These are phyloP conservation scores for Tricholoma sp. DNA, from an alignment of 768 basidiomycete genomes.

Conservation along the genomic window DNA sequence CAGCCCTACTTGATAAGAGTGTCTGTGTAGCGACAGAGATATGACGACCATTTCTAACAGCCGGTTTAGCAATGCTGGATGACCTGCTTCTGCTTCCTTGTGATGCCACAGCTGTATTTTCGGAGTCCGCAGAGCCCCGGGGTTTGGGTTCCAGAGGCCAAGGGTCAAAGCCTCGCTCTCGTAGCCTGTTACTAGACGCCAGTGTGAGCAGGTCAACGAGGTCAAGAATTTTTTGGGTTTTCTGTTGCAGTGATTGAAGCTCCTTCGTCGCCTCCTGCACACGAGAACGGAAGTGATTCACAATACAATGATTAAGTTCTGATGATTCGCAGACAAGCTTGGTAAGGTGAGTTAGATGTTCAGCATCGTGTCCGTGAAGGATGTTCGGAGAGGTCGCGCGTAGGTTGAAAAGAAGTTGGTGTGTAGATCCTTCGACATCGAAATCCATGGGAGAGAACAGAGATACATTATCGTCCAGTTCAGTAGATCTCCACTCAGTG, in stretches of 20 bases:
- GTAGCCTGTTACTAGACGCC: slow-evolving; percentile 41
- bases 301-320: slow-evolving; percentile 39
- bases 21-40: slow-evolving; percentile 26
- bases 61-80: slow-evolving; percentile 10
- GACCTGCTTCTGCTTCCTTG: slow-evolving; percentile 12
- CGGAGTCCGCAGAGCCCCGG: slow-evolving; percentile 66
- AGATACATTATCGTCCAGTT: slow-evolving; percentile 26
- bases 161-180: slow-evolving; percentile 28
- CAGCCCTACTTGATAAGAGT: neutral
- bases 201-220: slow-evolving; percentile 40
- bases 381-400: slow-evolving; percentile 41
- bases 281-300: slow-evolving; percentile 48
- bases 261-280: slow-evolving; percentile 48
- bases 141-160: slow-evolving; percentile 28
- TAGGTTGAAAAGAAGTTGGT: slow-evolving; percentile 51
- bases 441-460: slow-evolving; percentile 34
- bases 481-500: slow-evolving; percentile 26
- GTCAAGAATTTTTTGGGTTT: slow-evolving; percentile 37
- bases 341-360: slow-evolving; percentile 38
- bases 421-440: slow-evolving; percentile 38
- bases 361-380: slow-evolving; percentile 30
- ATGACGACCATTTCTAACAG: slow-evolving; percentile 11
- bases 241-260: slow-evolving; percentile 40
- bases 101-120: slow-evolving; percentile 39
- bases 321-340: slow-evolving; percentile 43